These are phyloP conservation scores for Cinchona pubescens DNA, from an alignment of 257 asterid species.

Conservation along the genomic window DNA sequence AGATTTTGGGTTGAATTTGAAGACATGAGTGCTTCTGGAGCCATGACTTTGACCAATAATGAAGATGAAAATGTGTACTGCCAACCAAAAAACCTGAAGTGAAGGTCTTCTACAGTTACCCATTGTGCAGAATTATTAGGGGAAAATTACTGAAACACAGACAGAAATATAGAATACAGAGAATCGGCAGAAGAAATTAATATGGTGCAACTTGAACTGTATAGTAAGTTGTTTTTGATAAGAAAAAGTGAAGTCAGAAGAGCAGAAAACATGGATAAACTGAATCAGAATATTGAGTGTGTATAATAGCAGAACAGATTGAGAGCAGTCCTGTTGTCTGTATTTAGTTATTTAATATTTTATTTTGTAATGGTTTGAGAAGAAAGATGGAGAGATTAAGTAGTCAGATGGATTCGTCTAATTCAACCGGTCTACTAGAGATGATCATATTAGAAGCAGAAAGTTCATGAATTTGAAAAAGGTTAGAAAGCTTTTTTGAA, in stretches of 20 bases:
- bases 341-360: no score
- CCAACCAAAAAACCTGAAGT: slow-evolving; percentile 21
- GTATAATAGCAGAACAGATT: slow-evolving; percentile 3
- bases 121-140: slow-evolving; percentile 22
- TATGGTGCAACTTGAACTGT: background rate
- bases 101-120: slow-evolving; percentile 20
- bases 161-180: background rate
- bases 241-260: background rate
- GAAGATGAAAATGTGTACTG: slow-evolving; percentile 25
- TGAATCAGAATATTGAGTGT: background rate
- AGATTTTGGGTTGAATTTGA: slow-evolving; percentile 35
- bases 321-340: slow-evolving; percentile 10
- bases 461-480: slow-evolving; percentile 32
- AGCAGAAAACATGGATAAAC: slow-evolving; percentile 20
- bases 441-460: slow-evolving; percentile 23
- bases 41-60: slow-evolving; percentile 30
- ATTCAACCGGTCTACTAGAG: slow-evolving; percentile 1
- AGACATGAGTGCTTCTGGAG: slow-evolving; percentile 41
- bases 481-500: slow-evolving; percentile 30
- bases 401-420: slow-evolving; percentile 10
- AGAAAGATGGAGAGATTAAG: slow-evolving; percentile 16
- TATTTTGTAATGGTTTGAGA: slow-evolving; percentile 1
- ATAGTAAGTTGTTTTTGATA: background rate
- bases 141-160: background rate
- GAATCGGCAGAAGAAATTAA: background rate